Percentiles rank a stretch among this genome's conserved stretches.
Evolutionary conservation across 352 stramenopile species (phyloP).

Genomic region (Phytophthora pluvialis): DNA sequence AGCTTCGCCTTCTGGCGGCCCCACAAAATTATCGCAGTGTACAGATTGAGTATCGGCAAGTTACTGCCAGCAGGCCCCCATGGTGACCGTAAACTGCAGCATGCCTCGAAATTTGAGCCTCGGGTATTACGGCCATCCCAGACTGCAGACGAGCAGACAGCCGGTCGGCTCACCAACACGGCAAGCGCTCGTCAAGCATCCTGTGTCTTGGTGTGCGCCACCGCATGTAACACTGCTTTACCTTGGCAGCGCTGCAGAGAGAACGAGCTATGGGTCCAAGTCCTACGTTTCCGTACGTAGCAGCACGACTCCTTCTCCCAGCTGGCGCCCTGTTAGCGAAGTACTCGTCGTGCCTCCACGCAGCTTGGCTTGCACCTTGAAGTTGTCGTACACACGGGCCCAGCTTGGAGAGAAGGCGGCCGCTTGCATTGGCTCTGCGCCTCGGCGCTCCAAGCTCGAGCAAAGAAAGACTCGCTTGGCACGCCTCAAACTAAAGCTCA

Average conservation of each 20-base stretch:
- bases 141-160: background rate
- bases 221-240: too few relatives aligned
- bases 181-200: background rate
- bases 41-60: slow-evolving; percentile 9
- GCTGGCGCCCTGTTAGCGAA: background rate
- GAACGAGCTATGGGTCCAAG: background rate
- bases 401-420: slow-evolving; percentile 7
- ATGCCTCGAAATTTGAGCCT: background rate
- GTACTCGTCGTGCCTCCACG: background rate
- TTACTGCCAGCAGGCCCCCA: slow-evolving; percentile 1
- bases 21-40: slow-evolving; percentile 10
- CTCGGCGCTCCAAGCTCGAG: background rate
- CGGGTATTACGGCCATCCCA: background rate
- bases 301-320: slow-evolving; percentile 3
- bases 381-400: background rate
- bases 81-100: slow-evolving; percentile 11
- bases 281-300: slow-evolving; percentile 7
- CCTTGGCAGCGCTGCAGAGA: background rate
- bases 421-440: slow-evolving; percentile 28
- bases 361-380: slow-evolving; percentile 12
- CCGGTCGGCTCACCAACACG: background rate
- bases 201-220: background rate
- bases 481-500: background rate
- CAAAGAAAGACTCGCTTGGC: slow-evolving; percentile 17
- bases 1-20: background rate